Evolutionary conservation across 2,329 filamentous ascomycete genomes (phyloP), one percentile per base, ranked within the genome.

Genomic region (Meredithiella fracta): DNA sequence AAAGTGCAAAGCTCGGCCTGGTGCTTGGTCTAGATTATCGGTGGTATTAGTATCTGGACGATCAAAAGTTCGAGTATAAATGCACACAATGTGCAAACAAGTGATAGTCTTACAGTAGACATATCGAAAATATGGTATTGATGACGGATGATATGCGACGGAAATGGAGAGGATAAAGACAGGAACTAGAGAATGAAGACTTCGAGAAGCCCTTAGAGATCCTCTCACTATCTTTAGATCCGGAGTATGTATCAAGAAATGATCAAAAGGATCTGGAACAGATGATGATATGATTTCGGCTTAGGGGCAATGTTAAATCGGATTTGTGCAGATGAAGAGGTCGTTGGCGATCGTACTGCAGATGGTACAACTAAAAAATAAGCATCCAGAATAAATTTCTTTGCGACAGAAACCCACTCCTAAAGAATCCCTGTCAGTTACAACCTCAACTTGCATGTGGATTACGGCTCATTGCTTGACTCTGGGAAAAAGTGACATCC

Each of bases 1-100:
- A 94, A 81, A 72, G 83, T 79, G 74, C 88, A 95, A 66, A 97
- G 86, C 78, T 96, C 87, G 65, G 85, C 81, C 62, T 85, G 77
- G 67, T 85, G 79, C 73, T 88, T 81, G 59, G 79, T 80, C 80
- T 83, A 50, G 11, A 17, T 14, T 3, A 11, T 34, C 11, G 14
- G 14, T 44, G 22, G 17, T 15, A 22, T 56, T 38, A 37, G 26
- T 44, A 44, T 17, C 15, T 22, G 15, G 17, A n/a, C 3, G 40
- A 17, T 44, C 6, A 2, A 22, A 20, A 22, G 11, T 71, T 74
- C 73, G 17, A n/a, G 25, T 31, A 51, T 34, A 17, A 15, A 51
- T 51, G 40, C 40, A 34, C 11, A 5, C 11, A 11, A 34, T 5
- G 29, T 34, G 29, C 29, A 34, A 34, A 11, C 29, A 34, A 34